Percentiles rank a stretch among this genome's conserved stretches.
These are phyloP conservation scores for Penicillium corylophilum DNA, from an alignment of 2,329 filamentous ascomycete genomes.

Conservation along the genomic window DNA sequence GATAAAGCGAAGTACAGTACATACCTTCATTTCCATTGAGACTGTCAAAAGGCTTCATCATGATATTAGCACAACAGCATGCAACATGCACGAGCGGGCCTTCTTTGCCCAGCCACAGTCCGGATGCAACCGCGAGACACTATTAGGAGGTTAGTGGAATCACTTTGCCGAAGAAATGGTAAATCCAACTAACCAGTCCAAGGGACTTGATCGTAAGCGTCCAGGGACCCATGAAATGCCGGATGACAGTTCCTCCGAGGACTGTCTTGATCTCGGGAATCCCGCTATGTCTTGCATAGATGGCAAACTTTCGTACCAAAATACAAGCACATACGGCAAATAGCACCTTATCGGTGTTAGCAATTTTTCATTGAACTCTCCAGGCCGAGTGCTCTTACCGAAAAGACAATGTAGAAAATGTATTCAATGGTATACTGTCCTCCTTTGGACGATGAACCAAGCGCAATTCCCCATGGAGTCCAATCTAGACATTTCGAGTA, in stretches of 20 bases:
- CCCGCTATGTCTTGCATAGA: constrained; percentile 89
- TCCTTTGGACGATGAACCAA: constrained; percentile 64
- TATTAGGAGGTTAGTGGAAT: constrained; percentile 41
- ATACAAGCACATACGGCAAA: constrained; percentile 77
- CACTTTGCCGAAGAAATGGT: not conserved
- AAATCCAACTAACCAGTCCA: constrained; percentile 63
- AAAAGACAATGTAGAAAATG: constrained; percentile 79
- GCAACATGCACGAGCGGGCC: constrained; percentile 93
- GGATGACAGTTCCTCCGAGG: constrained; percentile 88
- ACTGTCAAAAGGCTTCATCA: constrained; percentile 82
- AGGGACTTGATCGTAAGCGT: constrained; percentile 86
- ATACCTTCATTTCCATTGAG: constrained; percentile 84
- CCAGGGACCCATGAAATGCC: constrained; percentile 81
- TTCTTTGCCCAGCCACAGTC: constrained; percentile 96
- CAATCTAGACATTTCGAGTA: constrained; percentile 80
- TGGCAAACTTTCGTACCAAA: constrained; percentile 78
- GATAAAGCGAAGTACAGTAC: constrained; percentile 9
- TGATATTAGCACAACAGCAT: constrained; percentile 91
- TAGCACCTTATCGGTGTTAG: constrained; percentile 56
- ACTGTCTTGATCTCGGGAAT: constrained; percentile 98
- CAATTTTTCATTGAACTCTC: not conserved
- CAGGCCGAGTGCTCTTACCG: constrained; percentile 55
- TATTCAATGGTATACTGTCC: constrained; percentile 85
- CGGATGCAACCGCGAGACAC: constrained; percentile 88
- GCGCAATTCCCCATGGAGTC: constrained; percentile 76